Evolutionary conservation across 306 rosid genomes (phyloP).

Genomic region (Inga leiocalycina): DNA sequence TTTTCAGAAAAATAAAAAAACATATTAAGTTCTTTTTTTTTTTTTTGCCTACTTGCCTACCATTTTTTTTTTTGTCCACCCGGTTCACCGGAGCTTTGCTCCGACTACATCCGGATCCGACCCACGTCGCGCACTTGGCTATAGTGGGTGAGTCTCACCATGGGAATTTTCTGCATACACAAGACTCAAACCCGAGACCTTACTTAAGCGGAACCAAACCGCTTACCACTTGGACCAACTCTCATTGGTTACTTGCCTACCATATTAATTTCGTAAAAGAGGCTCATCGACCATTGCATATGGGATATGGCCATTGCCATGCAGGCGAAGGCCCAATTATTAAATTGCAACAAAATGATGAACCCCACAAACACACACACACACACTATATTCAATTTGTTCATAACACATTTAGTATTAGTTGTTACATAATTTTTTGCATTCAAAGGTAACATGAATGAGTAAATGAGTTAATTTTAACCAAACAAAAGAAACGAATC

Average conservation of each 20-base stretch:
- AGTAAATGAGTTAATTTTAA: background rate
- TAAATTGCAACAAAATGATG: background rate
- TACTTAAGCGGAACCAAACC: too few relatives aligned
- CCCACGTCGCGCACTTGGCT: too few relatives aligned
- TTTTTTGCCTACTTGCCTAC: too few relatives aligned
- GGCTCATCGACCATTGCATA: background rate
- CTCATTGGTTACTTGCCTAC: too few relatives aligned
- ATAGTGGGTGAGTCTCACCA: too few relatives aligned
- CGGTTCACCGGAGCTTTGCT: too few relatives aligned
- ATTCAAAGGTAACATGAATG: background rate
- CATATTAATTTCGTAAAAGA: background rate
- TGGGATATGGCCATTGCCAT: background rate
- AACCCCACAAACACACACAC: background rate
- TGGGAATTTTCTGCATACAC: too few relatives aligned
- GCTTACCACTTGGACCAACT: too few relatives aligned
- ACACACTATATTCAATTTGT: background rate
- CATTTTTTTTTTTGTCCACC: too few relatives aligned
- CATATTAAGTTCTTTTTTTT: too few relatives aligned
- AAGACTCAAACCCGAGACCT: too few relatives aligned
- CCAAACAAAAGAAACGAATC: background rate
- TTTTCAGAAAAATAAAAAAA: background rate
- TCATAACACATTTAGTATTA: background rate
- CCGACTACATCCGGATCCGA: too few relatives aligned
- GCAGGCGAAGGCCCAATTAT: background rate
- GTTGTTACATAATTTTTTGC: background rate